These are phyloP conservation scores for Angomonas ambiguus DNA, from an alignment of 208 protist species.

Conservation along the genomic window DNA sequence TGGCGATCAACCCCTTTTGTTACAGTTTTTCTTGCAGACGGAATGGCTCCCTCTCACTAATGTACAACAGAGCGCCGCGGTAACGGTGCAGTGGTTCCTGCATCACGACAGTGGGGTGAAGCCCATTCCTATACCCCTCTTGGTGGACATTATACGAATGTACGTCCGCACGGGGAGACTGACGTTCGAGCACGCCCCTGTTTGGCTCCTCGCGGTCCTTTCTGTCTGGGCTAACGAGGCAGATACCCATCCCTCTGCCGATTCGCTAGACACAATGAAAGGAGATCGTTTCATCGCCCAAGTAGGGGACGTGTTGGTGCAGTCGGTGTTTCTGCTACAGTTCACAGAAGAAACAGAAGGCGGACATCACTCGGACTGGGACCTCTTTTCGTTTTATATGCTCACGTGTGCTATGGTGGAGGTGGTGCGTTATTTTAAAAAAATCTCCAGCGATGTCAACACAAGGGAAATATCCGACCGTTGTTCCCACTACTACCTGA, in stretches of 20 bases:
- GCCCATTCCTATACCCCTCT: neutral
- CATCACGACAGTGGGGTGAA: neutral
- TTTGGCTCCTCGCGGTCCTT: neutral
- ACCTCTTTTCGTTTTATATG: neutral
- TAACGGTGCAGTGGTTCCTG: neutral
- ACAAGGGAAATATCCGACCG: neutral
- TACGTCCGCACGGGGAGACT: neutral
- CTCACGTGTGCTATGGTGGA: neutral
- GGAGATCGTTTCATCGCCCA: neutral
- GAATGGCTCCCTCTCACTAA: slow-evolving; percentile 20
- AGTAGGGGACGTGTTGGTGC: neutral
- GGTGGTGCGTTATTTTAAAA: too few species aligned
- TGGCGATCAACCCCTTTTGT: slow-evolving; percentile 14
- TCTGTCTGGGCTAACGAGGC: neutral
- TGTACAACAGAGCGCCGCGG: neutral
- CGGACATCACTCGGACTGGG: neutral
- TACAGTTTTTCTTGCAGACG: slow-evolving; percentile 38
- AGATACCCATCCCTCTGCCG: neutral
- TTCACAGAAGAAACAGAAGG: neutral
- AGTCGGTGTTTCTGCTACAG: neutral
- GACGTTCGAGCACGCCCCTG: neutral
- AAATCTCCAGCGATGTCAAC: too few species aligned
- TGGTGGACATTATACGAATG: neutral
- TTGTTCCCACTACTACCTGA: neutral
- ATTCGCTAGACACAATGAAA: neutral